Base-by-base conservation (phyloP, 164 flowering plant genomes). In the Stephania japonica region DNA sequence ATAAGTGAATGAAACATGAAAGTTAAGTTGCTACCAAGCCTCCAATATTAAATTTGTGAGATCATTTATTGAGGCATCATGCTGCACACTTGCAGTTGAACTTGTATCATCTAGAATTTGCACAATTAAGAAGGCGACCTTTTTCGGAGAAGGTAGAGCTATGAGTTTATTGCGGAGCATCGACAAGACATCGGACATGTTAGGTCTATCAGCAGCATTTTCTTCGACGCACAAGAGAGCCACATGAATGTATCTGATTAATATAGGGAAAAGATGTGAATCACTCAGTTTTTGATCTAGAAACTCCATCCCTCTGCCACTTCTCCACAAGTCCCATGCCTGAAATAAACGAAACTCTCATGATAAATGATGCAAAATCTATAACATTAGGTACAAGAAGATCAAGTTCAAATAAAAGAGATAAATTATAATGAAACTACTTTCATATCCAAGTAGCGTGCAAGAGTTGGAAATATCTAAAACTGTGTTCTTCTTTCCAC, bases 251-350 rank as follows among this genome's bases (percentile, higher is more conserved):
- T 42, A 70, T 69, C 76, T 70, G 62, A 56, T 56, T 56, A 56
- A 56, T 13, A 5, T 16, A 19, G 16, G 62, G 2, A 50, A 26
- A 12, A 70, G 13, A 24, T 47, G 44, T 12, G 16, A 3, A 8
- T 27, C 10, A 12, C 23, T 42, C 18, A 43, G 10, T 5, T 61
- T 43, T 11, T 42, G 19, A 25, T 77, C 80, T 43, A 73, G 4
- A 9, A 73, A 56, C 44, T 70, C 71, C 16, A 56, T 16, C 8
- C n/a, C 62, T 23, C 67, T 38, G 5, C 25, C 69, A 47, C 53
- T 42, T 9, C 49, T 73, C 79, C 79, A 77, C 7, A 73, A 42
- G 9, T 72, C 71, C 76, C 79, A 77, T 69, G 73, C 70, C 79
- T 77, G 70, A 27, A 63, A 72, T 4, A 23, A 62, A 62, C 1